Conservation (phyloP, 352 stramenopile genomes). For the Globisporangium cederbergense region DNA sequence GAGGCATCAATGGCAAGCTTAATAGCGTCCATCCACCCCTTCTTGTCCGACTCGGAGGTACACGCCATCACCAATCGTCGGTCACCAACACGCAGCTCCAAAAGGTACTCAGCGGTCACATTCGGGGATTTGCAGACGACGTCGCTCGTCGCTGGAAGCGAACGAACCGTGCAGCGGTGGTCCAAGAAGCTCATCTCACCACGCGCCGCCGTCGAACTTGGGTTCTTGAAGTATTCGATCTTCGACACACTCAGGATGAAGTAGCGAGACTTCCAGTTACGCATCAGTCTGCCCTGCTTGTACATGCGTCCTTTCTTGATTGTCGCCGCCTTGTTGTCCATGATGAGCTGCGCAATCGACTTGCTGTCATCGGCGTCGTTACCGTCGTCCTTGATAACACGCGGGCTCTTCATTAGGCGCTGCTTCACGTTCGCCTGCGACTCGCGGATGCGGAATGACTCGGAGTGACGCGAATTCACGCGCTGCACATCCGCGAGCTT, state of each 20-base stretch:
- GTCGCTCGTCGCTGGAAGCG: slow-evolving; percentile 52
- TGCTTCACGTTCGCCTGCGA: slow-evolving; percentile 60
- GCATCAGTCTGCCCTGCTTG: slow-evolving; percentile 82
- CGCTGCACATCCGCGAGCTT: slow-evolving; percentile 82
- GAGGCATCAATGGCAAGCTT: slow-evolving; percentile 84
- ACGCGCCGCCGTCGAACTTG: slow-evolving; percentile 66
- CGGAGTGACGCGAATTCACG: slow-evolving; percentile 77
- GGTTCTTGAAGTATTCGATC: slow-evolving; percentile 84
- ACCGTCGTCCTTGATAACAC: slow-evolving; percentile 68
- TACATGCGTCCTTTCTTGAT: slow-evolving; percentile 89
- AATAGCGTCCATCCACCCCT: slow-evolving; percentile 83
- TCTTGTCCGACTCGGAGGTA: slow-evolving; percentile 82
- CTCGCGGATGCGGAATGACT: slow-evolving; percentile 65
- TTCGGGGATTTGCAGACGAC: slow-evolving; percentile 71
- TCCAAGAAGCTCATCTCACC: slow-evolving; percentile 81
- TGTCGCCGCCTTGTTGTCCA: slow-evolving; percentile 80
- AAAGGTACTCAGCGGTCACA: slow-evolving; percentile 63
- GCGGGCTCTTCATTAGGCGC: slow-evolving; percentile 68
- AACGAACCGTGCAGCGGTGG: slow-evolving; percentile 75
- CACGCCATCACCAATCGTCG: slow-evolving; percentile 82
- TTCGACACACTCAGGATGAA: slow-evolving; percentile 86
- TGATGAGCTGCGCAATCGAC: slow-evolving; percentile 79
- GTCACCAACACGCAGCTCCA: slow-evolving; percentile 75
- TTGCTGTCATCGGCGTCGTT: slow-evolving; percentile 74
- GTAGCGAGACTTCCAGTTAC: slow-evolving; percentile 85